Evolutionary conservation across 768 basidiomycete species (phyloP).

Genomic region (Naganishia kalamii): DNA sequence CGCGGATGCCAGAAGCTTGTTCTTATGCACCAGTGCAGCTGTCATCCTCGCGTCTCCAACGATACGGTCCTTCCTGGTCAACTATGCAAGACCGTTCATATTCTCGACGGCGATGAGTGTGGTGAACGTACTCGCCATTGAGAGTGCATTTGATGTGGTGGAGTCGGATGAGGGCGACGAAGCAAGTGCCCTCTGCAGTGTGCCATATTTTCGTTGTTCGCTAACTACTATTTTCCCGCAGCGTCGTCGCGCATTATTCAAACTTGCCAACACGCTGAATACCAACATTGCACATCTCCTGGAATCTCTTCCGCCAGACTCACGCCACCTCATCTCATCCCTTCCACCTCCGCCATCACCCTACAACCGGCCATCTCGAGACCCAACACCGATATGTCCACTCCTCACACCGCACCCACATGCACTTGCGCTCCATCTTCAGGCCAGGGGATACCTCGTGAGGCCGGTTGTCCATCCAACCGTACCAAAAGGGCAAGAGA

Average conservation of each 20-base stretch:
- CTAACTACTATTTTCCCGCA: not conserved
- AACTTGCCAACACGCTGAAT: not conserved
- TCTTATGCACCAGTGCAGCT: conserved; percentile 50
- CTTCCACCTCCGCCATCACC: conserved; percentile 33
- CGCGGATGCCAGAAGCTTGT: no score
- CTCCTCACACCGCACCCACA: conserved; percentile 71
- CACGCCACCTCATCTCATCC: not conserved
- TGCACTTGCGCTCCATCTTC: conserved; percentile 64
- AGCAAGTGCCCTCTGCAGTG: conserved; percentile 47
- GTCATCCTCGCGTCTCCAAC: conserved; percentile 66
- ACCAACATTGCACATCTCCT: not conserved
- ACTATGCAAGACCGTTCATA: conserved; percentile 84
- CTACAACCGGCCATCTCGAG: conserved; percentile 24
- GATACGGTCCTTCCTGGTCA: conserved; percentile 76
- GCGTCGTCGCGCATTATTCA: conserved; percentile 8
- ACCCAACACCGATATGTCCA: conserved; percentile 73
- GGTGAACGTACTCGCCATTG: conserved; percentile 66
- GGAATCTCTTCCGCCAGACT: not conserved
- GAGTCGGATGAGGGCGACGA: conserved; percentile 59
- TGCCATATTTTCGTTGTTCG: not conserved
- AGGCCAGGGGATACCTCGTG: conserved; percentile 42
- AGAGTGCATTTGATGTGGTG: conserved; percentile 73
- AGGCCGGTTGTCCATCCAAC: conserved; percentile 60
- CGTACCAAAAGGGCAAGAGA: conserved; percentile 75
- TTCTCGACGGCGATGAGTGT: conserved; percentile 82